Evolutionary conservation across 805 yeast genomes (phyloP), one percentile per base, ranked within the genome.

Genomic region (Starmera pachycereana): DNA sequence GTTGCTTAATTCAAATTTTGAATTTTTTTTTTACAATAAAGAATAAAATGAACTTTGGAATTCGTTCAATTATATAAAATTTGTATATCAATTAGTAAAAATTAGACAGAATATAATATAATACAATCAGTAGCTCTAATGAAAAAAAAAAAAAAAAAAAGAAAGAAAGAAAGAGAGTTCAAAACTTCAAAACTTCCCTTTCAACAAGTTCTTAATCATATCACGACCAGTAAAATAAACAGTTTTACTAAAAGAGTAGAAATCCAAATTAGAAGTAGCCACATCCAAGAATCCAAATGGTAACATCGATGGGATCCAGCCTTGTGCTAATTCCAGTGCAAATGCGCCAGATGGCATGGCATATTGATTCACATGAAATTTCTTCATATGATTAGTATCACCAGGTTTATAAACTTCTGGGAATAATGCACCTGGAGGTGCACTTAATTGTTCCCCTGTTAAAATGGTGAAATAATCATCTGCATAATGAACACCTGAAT

Each of bases 221-320:
- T 86, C 88, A 49, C 63, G 68, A 19, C 74, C 98, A 12, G 96
- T 87, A 46, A 81, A 70, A 47, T 71, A 74, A 32, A 71, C 75
- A 8, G 97, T 92, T 56, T 74, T 72, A 44, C 58, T 62, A 44
- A 90, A 69, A 22, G 95, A 77, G 50, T 67, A 60, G 44, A 79
- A 58, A 59, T 92, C 98, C 51, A 89, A 61, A 12, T 97, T 92
- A 33, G 94, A 81, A 39, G 81, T 72, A 43, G 82, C 54, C 5
- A 82, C 75, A 57, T 87, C 95, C 37, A 85, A 65, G 63, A 90
- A 78, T 0, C 98, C 98, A 59, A 92, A 92, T 16, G 97, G 97
- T 44, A 92, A 71, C 98, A 92, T 92, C 34, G 90, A 81, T 30
- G 98, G 97, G 49, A 92, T 86, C 95, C 96, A 92, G 44, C 98